Conservation (phyloP, 2,329 filamentous ascomycete genomes). For the Botrytis tulipae region DNA sequence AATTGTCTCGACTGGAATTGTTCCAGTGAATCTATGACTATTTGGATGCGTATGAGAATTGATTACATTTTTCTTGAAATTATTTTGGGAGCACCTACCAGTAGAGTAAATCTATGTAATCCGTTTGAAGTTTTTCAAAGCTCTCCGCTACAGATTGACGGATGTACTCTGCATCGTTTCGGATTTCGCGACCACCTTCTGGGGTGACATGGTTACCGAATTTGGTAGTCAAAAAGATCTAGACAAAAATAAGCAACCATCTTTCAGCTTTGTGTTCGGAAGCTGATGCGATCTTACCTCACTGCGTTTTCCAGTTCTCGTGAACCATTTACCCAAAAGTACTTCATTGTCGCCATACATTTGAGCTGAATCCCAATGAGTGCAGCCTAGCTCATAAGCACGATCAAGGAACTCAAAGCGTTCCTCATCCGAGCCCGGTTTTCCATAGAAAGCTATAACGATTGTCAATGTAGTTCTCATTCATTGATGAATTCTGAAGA, state of each 20-base stretch:
- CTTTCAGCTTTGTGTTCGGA: constrained; percentile 40
- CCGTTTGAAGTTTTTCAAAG: constrained; percentile 20
- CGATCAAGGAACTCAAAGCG: constrained; percentile 42
- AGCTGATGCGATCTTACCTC: not conserved
- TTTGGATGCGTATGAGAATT: not conserved
- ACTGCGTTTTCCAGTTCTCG: constrained; percentile 30
- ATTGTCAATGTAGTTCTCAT: not conserved
- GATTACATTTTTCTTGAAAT: not conserved
- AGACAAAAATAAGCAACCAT: constrained; percentile 27
- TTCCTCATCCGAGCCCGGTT: constrained; percentile 37
- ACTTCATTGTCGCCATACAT: constrained; percentile 45
- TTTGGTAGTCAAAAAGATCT: constrained; percentile 48
- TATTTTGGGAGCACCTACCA: not conserved
- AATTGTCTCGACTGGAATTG: constrained; percentile 44
- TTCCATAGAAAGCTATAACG: constrained; percentile 35
- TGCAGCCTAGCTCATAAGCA: constrained; percentile 39
- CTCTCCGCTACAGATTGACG: constrained; percentile 21
- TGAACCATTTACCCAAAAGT: constrained; percentile 49
- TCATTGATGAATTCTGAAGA: no score
- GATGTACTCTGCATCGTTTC: constrained; percentile 22
- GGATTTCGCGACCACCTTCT: constrained; percentile 15
- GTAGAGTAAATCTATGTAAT: constrained; percentile 24
- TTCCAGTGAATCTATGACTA: constrained; percentile 41
- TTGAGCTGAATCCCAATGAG: constrained; percentile 39
- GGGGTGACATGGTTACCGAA: constrained; percentile 22